Percentiles rank a stretch among this genome's conserved stretches.
Evolutionary conservation across 495 filamentous ascomycete species (phyloP).

Genomic region (Penicillium flavigenum): DNA sequence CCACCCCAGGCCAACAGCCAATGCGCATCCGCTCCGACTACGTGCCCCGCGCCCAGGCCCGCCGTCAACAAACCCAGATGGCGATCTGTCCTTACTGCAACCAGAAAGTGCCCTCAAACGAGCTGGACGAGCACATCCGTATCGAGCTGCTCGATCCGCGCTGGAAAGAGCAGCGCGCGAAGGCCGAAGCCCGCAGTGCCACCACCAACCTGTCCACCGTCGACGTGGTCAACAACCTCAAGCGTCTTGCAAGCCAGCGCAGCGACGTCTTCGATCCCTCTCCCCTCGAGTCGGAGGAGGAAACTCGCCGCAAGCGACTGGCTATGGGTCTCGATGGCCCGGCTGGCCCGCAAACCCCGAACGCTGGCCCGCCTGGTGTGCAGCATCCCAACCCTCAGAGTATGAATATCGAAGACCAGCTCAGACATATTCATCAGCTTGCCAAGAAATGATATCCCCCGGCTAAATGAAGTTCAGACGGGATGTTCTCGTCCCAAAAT

Average conservation of each 20-base stretch:
- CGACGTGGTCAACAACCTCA: conserved; percentile 91
- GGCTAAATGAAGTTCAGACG: neutral
- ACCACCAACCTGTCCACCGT: conserved; percentile 84
- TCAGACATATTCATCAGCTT: conserved; percentile 49
- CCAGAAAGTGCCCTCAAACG: conserved; percentile 79
- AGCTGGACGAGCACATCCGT: conserved; percentile 91
- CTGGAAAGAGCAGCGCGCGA: conserved; percentile 94
- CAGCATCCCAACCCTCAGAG: conserved; percentile 37
- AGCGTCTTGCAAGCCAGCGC: conserved; percentile 91
- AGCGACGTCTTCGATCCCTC: conserved; percentile 82
- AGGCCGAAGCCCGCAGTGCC: conserved; percentile 76
- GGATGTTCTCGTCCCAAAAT: conserved; percentile 1
- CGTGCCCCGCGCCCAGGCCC: conserved; percentile 77
- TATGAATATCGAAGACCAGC: conserved; percentile 52
- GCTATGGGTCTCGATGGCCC: conserved; percentile 27
- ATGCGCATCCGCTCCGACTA: conserved; percentile 96
- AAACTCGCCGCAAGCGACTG: conserved; percentile 75
- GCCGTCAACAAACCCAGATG: conserved; percentile 60
- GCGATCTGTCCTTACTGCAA: conserved; percentile 93
- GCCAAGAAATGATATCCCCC: conserved; percentile 28
- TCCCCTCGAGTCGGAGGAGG: conserved; percentile 58
- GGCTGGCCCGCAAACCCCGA: conserved; percentile 21
- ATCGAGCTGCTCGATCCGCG: conserved; percentile 93
- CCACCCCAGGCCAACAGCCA: conserved; percentile 57
- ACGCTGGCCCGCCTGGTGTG: conserved; percentile 29